Conservation (phyloP, 306 rosid genomes). For the Castanospermum australe region DNA sequence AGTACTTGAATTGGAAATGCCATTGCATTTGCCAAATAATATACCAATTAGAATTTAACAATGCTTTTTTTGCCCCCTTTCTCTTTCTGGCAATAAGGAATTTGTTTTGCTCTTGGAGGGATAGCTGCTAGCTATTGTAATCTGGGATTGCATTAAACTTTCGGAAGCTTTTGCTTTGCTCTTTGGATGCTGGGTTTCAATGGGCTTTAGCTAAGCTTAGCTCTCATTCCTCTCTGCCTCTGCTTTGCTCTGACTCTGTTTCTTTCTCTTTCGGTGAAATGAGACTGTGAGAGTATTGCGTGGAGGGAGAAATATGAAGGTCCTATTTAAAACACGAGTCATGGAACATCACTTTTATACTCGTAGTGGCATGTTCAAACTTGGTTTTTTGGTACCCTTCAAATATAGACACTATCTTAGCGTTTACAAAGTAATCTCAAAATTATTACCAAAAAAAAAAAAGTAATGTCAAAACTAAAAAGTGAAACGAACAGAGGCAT, state of each 20-base stretch:
- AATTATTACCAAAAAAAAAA: too few relatives aligned
- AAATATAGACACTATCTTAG: too few relatives aligned
- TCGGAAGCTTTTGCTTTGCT: not conserved
- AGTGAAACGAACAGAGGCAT: too few relatives aligned
- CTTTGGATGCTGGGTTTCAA: not conserved
- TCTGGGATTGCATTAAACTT: not conserved
- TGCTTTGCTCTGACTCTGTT: conserved; percentile 1
- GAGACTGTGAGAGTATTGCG: not conserved
- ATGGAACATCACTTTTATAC: not conserved
- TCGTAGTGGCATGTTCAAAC: too few relatives aligned
- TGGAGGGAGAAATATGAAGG: not conserved
- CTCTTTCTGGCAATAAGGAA: not conserved
- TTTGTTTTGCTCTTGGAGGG: not conserved
- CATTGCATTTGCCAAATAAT: not conserved
- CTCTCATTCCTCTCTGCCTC: not conserved
- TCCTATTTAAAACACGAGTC: not conserved
- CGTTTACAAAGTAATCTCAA: too few relatives aligned
- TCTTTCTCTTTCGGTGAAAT: not conserved
- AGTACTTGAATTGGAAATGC: not conserved
- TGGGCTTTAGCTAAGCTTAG: not conserved
- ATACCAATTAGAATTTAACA: not conserved
- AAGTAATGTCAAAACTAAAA: too few relatives aligned
- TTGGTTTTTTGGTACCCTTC: too few relatives aligned
- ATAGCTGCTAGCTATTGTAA: not conserved
- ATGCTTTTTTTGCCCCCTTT: not conserved